These are phyloP conservation scores for Pelargonium fulgidum DNA, from an alignment of 441 rosid genomes.

Conservation along the genomic window DNA sequence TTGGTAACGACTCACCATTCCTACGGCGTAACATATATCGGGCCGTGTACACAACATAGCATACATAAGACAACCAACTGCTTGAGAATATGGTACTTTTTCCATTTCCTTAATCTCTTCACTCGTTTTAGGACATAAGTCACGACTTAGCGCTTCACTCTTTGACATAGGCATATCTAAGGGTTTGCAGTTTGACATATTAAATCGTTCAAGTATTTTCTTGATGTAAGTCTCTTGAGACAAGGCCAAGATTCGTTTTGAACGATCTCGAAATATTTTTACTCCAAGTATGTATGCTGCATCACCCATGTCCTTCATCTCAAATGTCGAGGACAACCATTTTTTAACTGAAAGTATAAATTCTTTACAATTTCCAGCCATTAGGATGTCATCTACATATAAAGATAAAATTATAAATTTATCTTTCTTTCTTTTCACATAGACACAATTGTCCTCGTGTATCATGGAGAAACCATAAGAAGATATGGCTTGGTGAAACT, in stretches of 20 bases:
- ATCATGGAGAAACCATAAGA: neutral
- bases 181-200: neutral
- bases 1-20: neutral
- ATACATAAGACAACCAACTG: constrained; percentile 4
- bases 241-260: neutral
- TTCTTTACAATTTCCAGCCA: neutral
- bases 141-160: neutral
- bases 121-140: neutral
- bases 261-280: neutral
- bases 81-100: neutral
- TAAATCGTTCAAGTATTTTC: neutral
- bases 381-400: neutral
- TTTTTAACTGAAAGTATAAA: neutral
- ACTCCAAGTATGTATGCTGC: neutral
- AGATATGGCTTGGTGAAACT: neutral
- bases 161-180: neutral
- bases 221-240: constrained; percentile 8
- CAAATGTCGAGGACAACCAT: neutral
- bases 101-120: neutral
- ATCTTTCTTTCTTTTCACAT: neutral
- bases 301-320: constrained; percentile 3
- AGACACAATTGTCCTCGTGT: neutral
- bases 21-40: neutral
- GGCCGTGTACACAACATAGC: constrained; percentile 7
- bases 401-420: neutral